A percentile compares a stretch with the other conserved stretches of the same genome.
Conservation (phyloP, 176 grass and related monocot species). For the Oryza glumipatula region DNA sequence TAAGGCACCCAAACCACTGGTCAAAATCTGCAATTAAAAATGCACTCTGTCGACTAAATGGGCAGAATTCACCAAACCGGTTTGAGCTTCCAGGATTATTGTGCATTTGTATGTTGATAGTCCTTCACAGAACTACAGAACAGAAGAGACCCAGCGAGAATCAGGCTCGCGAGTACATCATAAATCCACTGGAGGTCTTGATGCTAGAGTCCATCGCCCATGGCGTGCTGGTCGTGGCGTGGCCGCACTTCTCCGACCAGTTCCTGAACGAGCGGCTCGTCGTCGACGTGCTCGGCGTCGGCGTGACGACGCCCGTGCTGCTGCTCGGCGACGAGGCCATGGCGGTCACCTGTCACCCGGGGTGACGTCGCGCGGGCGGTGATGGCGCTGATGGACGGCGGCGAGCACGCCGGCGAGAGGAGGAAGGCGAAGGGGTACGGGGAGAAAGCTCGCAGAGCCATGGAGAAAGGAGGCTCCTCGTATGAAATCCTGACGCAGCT, state of each 20-base stretch:
- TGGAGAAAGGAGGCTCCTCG: constrained; percentile 53
- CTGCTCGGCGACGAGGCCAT: neutral
- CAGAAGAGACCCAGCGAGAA: too few relatives aligned
- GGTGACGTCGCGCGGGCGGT: constrained; percentile 33
- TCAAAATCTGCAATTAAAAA: neutral
- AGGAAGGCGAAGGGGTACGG: constrained; percentile 26
- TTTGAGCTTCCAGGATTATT: too few relatives aligned
- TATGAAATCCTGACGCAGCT: constrained; percentile 32
- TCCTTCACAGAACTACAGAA: too few relatives aligned
- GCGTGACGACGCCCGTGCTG: constrained; percentile 18
- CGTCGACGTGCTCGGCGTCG: constrained; percentile 53
- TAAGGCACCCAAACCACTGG: neutral
- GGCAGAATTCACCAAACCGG: neutral
- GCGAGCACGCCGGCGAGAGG: constrained; percentile 40
- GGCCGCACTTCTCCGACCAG: constrained; percentile 64
- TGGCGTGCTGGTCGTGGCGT: constrained; percentile 57
- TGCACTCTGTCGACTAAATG: neutral
- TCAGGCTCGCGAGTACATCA: too few relatives aligned
- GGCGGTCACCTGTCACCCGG: neutral
- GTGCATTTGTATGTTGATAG: too few relatives aligned
- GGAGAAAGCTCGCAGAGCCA: constrained; percentile 2
- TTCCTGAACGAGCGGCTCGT: constrained; percentile 61
- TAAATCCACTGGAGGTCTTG: neutral
- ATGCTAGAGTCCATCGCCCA: constrained; percentile 45
- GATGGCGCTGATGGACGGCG: constrained; percentile 43